Evolutionary conservation across 345 rosid genomes (phyloP).

Genomic region (Leavenworthia alabamica): DNA sequence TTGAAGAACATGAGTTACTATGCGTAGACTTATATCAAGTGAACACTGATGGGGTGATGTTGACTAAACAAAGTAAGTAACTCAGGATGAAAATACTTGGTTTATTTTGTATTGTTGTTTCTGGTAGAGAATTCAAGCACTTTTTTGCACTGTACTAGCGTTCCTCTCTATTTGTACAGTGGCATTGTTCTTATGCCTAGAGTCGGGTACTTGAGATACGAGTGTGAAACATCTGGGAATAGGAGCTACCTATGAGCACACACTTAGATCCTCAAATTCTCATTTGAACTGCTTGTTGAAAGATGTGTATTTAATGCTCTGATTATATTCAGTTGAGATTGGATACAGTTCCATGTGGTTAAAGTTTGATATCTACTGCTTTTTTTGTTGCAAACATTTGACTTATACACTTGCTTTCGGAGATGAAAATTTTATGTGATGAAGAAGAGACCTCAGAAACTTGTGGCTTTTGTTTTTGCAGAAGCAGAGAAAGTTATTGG

Average conservation of each 20-base stretch:
- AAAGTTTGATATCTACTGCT: neutral
- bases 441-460: slow-evolving; percentile 4
- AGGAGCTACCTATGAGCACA: neutral
- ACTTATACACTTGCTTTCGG: neutral
- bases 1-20: slow-evolving; percentile 73
- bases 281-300: neutral
- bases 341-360: neutral
- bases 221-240: neutral
- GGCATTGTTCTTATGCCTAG: neutral
- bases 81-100: neutral
- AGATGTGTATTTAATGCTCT: neutral
- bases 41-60: slow-evolving; percentile 68
- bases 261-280: neutral
- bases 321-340: neutral
- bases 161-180: neutral
- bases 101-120: slow-evolving; percentile 11
- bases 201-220: neutral
- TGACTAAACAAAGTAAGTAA: slow-evolving; percentile 70
- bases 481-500: slow-evolving; percentile 94
- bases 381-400: neutral
- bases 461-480: slow-evolving; percentile 33
- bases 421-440: neutral
- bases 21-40: slow-evolving; percentile 63
- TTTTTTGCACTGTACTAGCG: neutral
- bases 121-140: neutral